These are phyloP conservation scores for Arthrobotrys conoides DNA, from an alignment of 2,329 filamentous ascomycete species.

Conservation along the genomic window DNA sequence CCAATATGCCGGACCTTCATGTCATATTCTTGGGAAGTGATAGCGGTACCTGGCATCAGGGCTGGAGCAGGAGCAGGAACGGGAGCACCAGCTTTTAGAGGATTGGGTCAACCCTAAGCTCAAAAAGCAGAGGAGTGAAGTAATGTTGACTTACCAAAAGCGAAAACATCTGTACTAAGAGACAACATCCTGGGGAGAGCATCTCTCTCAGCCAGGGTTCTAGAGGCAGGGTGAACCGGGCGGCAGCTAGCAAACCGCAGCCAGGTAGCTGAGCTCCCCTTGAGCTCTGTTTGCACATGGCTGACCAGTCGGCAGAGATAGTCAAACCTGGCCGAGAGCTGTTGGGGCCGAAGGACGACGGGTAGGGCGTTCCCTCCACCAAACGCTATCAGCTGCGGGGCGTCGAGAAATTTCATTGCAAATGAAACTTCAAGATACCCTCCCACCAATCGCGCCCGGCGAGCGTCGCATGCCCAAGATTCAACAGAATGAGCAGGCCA, in stretches of 20 bases:
- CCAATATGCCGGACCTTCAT: too few species aligned
- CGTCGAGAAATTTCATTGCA: constrained; percentile 13
- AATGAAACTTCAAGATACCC: constrained; percentile 11
- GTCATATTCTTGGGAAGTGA: too few species aligned
- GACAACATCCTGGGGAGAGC: constrained; percentile 17
- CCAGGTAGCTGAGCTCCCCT: constrained; percentile 20
- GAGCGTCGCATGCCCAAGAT: constrained; percentile 28
- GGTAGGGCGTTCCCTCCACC: constrained; percentile 11
- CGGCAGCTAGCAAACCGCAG: constrained; percentile 20
- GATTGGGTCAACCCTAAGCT: not conserved
- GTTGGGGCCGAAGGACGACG: not conserved
- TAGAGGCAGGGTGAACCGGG: constrained; percentile 21
- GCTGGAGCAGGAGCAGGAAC: too few species aligned
- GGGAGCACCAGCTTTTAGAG: not conserved
- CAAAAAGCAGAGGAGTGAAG: not conserved
- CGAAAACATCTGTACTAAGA: constrained; percentile 3
- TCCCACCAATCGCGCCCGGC: not conserved
- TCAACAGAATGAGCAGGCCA: constrained; percentile 11
- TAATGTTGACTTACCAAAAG: constrained; percentile 6
- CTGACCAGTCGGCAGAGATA: not conserved
- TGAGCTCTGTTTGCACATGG: constrained; percentile 22
- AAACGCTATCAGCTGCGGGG: constrained; percentile 29
- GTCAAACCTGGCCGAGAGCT: not conserved
- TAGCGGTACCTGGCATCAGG: too few species aligned
- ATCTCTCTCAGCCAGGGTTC: not conserved